phyloP scores from a whole-genome alignment of 768 basidiomycete species.

The Omphalotus guepiniiformis region DNA sequence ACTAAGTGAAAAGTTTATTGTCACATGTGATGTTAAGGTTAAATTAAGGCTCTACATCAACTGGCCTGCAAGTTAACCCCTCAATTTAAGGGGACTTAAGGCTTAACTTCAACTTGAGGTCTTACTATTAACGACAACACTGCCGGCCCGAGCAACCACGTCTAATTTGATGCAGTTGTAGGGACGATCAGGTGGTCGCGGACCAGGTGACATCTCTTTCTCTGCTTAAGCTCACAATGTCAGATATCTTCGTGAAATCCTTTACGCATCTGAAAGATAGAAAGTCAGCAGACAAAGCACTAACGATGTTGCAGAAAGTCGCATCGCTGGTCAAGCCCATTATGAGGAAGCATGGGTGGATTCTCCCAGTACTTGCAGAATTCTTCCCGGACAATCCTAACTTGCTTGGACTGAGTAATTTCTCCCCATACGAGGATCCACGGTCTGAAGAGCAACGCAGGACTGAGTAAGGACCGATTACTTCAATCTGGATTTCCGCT shows the following conservation, averaged over 20 bases:
- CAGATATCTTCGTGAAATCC: constrained; percentile 56
- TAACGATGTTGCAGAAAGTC: constrained; percentile 61
- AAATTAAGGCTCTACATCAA: too few species aligned
- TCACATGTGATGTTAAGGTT: too few species aligned
- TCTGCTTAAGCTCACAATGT: constrained; percentile 43
- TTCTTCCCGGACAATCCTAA: constrained; percentile 77
- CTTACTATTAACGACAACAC: too few species aligned
- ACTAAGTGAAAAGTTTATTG: too few species aligned
- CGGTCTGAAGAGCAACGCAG: constrained; percentile 15
- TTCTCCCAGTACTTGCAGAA: constrained; percentile 74
- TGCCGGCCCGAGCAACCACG: too few species aligned
- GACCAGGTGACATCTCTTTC: too few species aligned
- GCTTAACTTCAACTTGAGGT: too few species aligned
- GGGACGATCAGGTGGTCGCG: too few species aligned
- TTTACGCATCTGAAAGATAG: constrained; percentile 69
- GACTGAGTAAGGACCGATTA: constrained; percentile 28
- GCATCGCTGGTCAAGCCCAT: constrained; percentile 88
- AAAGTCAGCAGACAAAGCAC: constrained; percentile 64
- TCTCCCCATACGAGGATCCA: neutral
- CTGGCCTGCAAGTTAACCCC: too few species aligned
- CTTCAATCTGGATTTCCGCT: neutral
- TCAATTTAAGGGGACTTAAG: too few species aligned
- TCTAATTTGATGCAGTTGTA: too few species aligned
- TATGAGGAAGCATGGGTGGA: constrained; percentile 84
- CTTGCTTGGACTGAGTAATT: constrained; percentile 56